Base-by-base conservation (phyloP, 441 rosid species). In the Pelargonium australe region DNA sequence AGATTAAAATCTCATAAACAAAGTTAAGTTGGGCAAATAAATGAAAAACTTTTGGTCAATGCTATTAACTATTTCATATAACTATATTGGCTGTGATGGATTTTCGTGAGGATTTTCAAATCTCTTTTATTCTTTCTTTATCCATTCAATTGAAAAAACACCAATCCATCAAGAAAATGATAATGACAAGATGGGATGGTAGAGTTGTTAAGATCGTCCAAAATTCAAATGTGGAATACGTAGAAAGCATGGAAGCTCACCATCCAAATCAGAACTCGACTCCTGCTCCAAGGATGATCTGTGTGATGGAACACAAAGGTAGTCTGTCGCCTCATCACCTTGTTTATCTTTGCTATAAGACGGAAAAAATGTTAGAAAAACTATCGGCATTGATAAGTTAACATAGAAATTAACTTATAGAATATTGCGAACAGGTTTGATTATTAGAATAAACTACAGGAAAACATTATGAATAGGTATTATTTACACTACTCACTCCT, bases 261-360 rank as follows among this genome's bases (percentile, higher is more conserved):
- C 91, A 94, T 94, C 99, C 99, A 94, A 57, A 89, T 87, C 72
- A 94, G 96, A 73, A 91, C 67, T 41, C 85, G 87, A 76, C 90
- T 91, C 82, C 84, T 79, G 82, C 92, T 94, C 97, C 97, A 91
- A 71, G 96, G 99, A 86, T 94, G 99, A 76, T 96, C 88, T 25
- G 97, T 81, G 78, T 86, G 95, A 75, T 94, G 99, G 84, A 91
- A 86, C 37, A 94, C 83, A 69, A 94, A 91, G 63, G 99, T 94
- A 13, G 93, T 58, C 66, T 91, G 99, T 63, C 94, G 80, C 80
- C 72, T 80, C 91, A 89, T 89, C 73, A 89, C 91, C 77, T 85
- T 87, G 70, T 16, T 68, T 82, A 72, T 83, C 84, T 82, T 90
- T 74, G 82, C 98, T 92, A 67, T 67, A 69, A 65, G 76, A 66